A percentile compares a stretch with the other conserved stretches of the same genome.
Conservation (phyloP, 1,139 yeast genomes). For the Taphrina pruni region DNA sequence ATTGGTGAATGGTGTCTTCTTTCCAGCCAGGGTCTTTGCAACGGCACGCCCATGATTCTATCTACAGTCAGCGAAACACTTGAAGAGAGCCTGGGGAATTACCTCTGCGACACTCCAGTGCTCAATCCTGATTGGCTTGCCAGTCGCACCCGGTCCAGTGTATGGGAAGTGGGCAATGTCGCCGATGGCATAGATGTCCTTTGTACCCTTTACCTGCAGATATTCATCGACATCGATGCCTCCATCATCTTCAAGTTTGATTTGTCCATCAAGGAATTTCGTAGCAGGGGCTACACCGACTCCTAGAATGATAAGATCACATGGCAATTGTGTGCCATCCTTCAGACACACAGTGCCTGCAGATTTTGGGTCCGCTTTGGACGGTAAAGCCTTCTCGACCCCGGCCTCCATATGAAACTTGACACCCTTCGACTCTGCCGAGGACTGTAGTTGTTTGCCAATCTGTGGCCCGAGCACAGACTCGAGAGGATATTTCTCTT, state of each 20-base stretch:
- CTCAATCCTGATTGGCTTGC: conserved; percentile 42
- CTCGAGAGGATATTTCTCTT: conserved; percentile 41
- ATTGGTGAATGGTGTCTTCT: conserved; percentile 41
- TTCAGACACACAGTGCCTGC: conserved; percentile 41
- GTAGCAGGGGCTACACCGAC: conserved; percentile 44
- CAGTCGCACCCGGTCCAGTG: conserved; percentile 42
- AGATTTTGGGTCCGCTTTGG: conserved; percentile 25
- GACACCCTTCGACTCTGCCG: conserved; percentile 41
- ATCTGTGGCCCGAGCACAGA: conserved; percentile 41
- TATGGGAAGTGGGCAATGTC: conserved; percentile 44
- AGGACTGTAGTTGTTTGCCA: conserved; percentile 37
- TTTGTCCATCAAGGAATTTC: conserved; percentile 39
- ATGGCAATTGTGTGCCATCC: conserved; percentile 42
- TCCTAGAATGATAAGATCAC: conserved; percentile 43
- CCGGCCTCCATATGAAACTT: conserved; percentile 42
- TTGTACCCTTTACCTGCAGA: conserved; percentile 41
- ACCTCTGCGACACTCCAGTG: conserved; percentile 44
- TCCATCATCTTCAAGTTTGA: conserved; percentile 43
- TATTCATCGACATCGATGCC: conserved; percentile 42
- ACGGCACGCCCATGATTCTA: conserved; percentile 42
- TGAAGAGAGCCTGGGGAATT: not conserved
- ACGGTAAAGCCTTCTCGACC: conserved; percentile 41
- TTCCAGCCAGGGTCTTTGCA: conserved; percentile 39
- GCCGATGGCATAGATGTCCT: conserved; percentile 44
- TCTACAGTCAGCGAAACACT: not conserved